Conservation (phyloP, 768 basidiomycete genomes). For the Dioszegia crocea region DNA sequence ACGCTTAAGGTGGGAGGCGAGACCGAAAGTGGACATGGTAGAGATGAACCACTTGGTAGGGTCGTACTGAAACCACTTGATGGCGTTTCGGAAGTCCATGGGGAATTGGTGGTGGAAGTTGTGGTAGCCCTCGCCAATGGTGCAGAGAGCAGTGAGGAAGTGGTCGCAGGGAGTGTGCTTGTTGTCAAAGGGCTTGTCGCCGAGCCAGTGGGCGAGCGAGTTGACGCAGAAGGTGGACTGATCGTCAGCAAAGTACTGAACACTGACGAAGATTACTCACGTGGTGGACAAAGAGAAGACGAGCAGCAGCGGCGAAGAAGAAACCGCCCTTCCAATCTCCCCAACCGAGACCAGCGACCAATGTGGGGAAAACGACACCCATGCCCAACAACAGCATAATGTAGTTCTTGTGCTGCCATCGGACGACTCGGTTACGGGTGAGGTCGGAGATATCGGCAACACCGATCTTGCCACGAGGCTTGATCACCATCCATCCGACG, state of each 20-base stretch:
- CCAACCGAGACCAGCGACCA: conserved; percentile 76
- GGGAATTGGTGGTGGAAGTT: conserved; percentile 99
- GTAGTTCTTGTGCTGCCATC: conserved; percentile 85
- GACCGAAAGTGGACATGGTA: conserved; percentile 59
- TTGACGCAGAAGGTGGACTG: conserved; percentile 90
- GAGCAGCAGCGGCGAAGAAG: conserved; percentile 73
- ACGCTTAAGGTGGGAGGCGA: conserved; percentile 74
- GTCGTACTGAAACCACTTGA: conserved; percentile 90
- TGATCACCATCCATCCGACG: conserved; percentile 79
- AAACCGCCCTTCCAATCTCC: conserved; percentile 81
- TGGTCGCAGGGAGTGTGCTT: conserved; percentile 91
- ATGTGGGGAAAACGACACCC: conserved; percentile 69
- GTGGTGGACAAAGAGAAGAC: conserved; percentile 82
- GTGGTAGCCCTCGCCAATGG: conserved; percentile 95
- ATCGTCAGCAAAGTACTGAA: background rate
- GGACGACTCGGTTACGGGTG: conserved; percentile 69
- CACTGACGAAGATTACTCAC: conserved; percentile 50
- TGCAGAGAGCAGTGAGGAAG: conserved; percentile 78
- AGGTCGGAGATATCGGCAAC: conserved; percentile 86
- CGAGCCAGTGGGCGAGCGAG: conserved; percentile 94
- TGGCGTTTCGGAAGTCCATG: conserved; percentile 94
- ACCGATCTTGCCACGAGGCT: conserved; percentile 82
- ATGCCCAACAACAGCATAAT: conserved; percentile 64
- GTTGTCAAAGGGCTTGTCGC: conserved; percentile 87
- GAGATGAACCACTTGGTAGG: conserved; percentile 91